phyloP scores from a whole-genome alignment of 108 stramenopile species.

The Skeletonema marinoi region DNA sequence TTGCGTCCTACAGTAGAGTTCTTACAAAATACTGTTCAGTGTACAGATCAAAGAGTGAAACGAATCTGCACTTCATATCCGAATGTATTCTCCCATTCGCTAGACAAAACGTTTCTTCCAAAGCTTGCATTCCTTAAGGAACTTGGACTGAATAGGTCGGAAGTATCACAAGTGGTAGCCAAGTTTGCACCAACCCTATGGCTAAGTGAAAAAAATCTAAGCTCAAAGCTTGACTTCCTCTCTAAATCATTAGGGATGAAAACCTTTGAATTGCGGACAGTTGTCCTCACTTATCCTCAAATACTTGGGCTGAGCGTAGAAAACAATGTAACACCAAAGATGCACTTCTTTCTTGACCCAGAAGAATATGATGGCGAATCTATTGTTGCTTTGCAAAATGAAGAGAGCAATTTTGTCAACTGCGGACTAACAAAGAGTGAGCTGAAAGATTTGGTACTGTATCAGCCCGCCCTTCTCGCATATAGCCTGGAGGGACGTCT shows the following conservation, averaged over 20 bases:
- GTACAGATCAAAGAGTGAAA: not conserved
- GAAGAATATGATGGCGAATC: not conserved
- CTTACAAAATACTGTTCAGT: constrained; percentile 22
- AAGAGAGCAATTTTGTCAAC: not conserved
- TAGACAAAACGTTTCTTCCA: constrained; percentile 36
- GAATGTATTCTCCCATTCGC: constrained; percentile 36
- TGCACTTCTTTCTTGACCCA: constrained; percentile 39
- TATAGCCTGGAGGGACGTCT: constrained; percentile 45
- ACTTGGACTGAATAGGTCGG: constrained; percentile 31
- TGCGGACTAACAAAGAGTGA: constrained; percentile 31
- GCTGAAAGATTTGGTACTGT: constrained; percentile 51
- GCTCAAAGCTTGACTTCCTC: constrained; percentile 42
- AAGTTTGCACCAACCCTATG: constrained; percentile 51
- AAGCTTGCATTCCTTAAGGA: constrained; percentile 19
- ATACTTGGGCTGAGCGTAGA: constrained; percentile 48
- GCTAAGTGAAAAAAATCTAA: constrained; percentile 41
- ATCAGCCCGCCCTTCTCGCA: constrained; percentile 54
- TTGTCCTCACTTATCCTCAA: constrained; percentile 53
- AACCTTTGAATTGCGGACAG: constrained; percentile 16
- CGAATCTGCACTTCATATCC: constrained; percentile 23
- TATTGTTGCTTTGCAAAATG: not conserved
- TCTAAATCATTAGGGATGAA: constrained; percentile 21
- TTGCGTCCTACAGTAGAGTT: constrained; percentile 34
- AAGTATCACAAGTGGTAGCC: constrained; percentile 40
- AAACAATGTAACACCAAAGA: constrained; percentile 41